Evolutionary conservation across 1,284 basidiomycete species (phyloP).

Genomic region (Ceratobasidium sp.): DNA sequence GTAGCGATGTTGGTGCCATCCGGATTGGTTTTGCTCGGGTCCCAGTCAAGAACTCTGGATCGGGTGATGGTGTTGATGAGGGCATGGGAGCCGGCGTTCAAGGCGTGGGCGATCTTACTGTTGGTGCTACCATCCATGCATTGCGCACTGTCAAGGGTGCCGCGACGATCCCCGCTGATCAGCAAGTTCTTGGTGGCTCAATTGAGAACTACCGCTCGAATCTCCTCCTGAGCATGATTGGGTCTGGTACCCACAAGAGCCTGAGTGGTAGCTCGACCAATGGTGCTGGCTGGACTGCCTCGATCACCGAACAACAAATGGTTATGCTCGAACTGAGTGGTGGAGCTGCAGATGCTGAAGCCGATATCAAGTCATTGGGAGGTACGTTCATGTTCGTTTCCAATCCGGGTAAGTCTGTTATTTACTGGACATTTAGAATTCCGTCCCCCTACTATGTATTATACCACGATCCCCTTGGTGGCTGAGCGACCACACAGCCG

Average conservation of each 20-base stretch:
- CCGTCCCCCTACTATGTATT: slow-evolving; percentile 88
- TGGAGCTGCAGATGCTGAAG: slow-evolving; percentile 76
- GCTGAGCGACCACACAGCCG: slow-evolving; percentile 82
- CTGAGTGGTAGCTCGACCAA: slow-evolving; percentile 63
- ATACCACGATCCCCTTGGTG: slow-evolving; percentile 86
- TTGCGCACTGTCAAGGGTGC: slow-evolving; percentile 84
- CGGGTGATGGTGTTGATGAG: slow-evolving; percentile 58
- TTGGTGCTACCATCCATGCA: slow-evolving; percentile 83
- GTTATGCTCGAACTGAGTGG: slow-evolving; percentile 89
- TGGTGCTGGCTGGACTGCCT: slow-evolving; percentile 66
- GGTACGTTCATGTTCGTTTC: slow-evolving; percentile 61
- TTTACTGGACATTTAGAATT: slow-evolving; percentile 60
- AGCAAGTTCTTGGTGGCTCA: slow-evolving; percentile 86
- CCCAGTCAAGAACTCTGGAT: slow-evolving; percentile 81
- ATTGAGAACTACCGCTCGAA: slow-evolving; percentile 95
- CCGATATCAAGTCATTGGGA: slow-evolving; percentile 79
- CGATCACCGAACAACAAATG: slow-evolving; percentile 89
- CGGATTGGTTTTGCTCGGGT: slow-evolving; percentile 96
- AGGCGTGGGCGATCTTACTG: slow-evolving; percentile 78
- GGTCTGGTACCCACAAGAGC: slow-evolving; percentile 75
- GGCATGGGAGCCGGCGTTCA: slow-evolving; percentile 66
- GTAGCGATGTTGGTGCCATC: slow-evolving; percentile 92
- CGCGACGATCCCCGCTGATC: slow-evolving; percentile 82
- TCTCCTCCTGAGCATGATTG: slow-evolving; percentile 86
- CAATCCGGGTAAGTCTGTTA: background rate